Percentiles rank a stretch among this genome's conserved stretches.
phyloP scores from a whole-genome alignment of 176 grass and related monocot genomes.

The Alopecurus myosuroides region DNA sequence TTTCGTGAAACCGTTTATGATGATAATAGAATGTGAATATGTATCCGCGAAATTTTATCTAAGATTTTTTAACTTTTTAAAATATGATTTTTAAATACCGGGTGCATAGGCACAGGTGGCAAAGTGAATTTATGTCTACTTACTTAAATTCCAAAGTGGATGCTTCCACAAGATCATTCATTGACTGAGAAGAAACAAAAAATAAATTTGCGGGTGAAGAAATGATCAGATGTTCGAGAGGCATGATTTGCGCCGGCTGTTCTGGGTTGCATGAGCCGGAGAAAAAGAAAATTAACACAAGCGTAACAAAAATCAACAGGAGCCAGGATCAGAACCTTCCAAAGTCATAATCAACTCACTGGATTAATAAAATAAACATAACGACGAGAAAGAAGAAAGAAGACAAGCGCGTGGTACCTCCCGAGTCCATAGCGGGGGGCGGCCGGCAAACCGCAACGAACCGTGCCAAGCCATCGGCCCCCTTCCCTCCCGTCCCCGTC shows the following conservation, averaged over 20 bases:
- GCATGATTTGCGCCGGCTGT: too few relatives aligned
- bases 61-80: too few relatives aligned
- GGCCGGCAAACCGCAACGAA: slow-evolving; percentile 30
- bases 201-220: too few relatives aligned
- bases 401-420: not conserved
- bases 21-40: too few relatives aligned
- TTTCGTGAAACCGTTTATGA: too few relatives aligned
- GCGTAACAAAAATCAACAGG: not conserved
- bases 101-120: too few relatives aligned
- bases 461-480: not conserved
- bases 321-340: not conserved
- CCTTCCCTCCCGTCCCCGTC: not conserved
- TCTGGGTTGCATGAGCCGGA: too few relatives aligned
- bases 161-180: not conserved
- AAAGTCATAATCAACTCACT: not conserved
- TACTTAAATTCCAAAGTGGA: not conserved
- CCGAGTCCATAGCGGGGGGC: slow-evolving; percentile 39
- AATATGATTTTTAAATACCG: too few relatives aligned
- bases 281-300: not conserved
- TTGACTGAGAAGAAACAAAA: too few relatives aligned
- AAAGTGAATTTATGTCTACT: not conserved
- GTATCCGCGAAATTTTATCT: too few relatives aligned
- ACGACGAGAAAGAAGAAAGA: too few relatives aligned
- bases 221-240: too few relatives aligned
- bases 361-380: not conserved